Evolutionary conservation across 1,139 yeast genomes (phyloP).

Genomic region (Suhomyces taliae): DNA sequence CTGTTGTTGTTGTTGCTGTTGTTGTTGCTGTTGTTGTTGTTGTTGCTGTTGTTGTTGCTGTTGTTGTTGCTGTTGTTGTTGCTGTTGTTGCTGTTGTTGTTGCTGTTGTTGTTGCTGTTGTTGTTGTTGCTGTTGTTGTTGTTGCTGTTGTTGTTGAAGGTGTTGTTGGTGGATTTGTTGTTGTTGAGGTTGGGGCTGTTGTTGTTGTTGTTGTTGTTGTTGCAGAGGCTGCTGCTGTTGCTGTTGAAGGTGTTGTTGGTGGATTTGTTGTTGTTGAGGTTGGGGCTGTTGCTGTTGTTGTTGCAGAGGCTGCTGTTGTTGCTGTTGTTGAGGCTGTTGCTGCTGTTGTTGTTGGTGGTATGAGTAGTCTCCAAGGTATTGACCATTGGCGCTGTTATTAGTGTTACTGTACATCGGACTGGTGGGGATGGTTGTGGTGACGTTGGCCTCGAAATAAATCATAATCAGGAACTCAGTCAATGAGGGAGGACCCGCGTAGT

Average conservation of each 20-base stretch:
- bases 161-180: conserved; percentile 4
- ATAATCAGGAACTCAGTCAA: conserved; percentile 8
- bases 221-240: conserved; percentile 10
- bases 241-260: conserved; percentile 6
- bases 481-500: neutral
- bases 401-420: conserved; percentile 13
- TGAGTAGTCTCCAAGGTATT: conserved; percentile 16
- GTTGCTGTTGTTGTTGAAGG: conserved; percentile 12
- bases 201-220: conserved; percentile 8
- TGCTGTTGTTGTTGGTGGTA: conserved; percentile 14
- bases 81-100: neutral
- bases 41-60: conserved; percentile 10
- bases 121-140: conserved; percentile 2
- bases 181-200: too few species aligned
- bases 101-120: neutral
- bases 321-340: neutral
- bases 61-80: conserved; percentile 5
- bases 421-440: conserved; percentile 19
- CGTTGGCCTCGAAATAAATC: conserved; percentile 22
- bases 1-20: conserved; percentile 12
- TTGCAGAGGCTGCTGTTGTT: neutral
- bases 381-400: conserved; percentile 8
- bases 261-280: conserved; percentile 6
- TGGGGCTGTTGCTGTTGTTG: conserved; percentile 1
- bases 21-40: conserved; percentile 10